Conservation (phyloP, 306 rosid species). For the Clitoria ternatea region DNA sequence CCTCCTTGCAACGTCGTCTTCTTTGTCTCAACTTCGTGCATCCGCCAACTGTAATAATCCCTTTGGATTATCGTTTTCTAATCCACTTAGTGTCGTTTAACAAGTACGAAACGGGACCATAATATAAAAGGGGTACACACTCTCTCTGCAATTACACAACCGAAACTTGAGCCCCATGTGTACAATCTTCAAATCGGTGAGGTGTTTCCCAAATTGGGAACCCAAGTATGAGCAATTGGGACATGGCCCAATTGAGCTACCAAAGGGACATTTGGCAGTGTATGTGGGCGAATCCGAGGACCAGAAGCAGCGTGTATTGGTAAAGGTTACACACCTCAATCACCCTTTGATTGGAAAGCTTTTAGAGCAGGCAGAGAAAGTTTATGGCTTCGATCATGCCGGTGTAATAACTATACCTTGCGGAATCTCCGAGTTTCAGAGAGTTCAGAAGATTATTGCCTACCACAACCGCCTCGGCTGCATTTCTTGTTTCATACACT, state of each 20-base stretch:
- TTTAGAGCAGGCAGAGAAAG: constrained; percentile 2
- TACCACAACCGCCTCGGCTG: not conserved
- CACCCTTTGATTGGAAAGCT: not conserved
- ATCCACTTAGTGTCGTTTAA: too few species aligned
- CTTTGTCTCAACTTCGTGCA: too few species aligned
- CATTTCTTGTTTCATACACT: not conserved
- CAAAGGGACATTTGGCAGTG: constrained; percentile 3
- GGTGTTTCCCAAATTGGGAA: not conserved
- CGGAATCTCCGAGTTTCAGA: not conserved
- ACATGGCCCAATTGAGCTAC: not conserved
- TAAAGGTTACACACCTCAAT: not conserved
- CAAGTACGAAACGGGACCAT: too few species aligned
- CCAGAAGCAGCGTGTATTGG: not conserved
- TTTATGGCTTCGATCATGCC: not conserved
- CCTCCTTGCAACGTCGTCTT: too few species aligned
- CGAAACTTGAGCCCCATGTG: not conserved
- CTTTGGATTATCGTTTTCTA: too few species aligned
- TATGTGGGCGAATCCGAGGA: constrained; percentile 1
- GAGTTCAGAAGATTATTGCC: not conserved
- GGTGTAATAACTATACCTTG: not conserved
- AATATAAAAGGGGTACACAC: too few species aligned
- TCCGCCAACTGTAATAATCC: too few species aligned
- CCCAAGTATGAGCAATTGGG: not conserved
- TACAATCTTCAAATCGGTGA: not conserved
- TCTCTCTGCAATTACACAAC: too few species aligned